Evolutionary conservation across 2,329 filamentous ascomycete species (phyloP), one percentile per base, ranked within the genome.

Genomic region (Venturia oleaginea): DNA sequence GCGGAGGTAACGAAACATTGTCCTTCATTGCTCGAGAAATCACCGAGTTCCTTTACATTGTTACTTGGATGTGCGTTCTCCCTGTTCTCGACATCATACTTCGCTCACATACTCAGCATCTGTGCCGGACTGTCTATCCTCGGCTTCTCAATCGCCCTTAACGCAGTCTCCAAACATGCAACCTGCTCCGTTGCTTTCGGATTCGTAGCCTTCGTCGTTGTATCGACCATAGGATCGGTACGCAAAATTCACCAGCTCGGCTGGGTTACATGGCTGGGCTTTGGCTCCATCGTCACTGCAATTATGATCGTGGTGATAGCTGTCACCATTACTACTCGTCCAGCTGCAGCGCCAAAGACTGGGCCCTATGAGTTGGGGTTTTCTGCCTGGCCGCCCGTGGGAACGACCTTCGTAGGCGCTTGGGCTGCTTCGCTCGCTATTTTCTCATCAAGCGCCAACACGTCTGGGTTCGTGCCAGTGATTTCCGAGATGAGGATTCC

Each of bases 271-370:
- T 64, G 62, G 62, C 27, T 59, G 17, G 62, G 62, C 24, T 60
- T 64, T 17, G 43, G 30, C 22, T 57, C 46, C 15, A 64, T 64
- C 5, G 43, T 63, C 3, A 59, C 40, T 19, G 62, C 62, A 2
- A 64, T 64, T 22, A 37, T 64, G 30, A 64, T 59, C 34, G 62
- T 64, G 38, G 46, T 60, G 11, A 59, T 60, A 22, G 62, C 46
- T 17, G 48, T 59, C 34, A 59, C 62, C 1, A 59, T 42, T 3
- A 46, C 34, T 27, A 30, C 62, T 37, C 48, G 62, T 7, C 48
- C 48, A 37, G 62, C 62, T 38, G 46, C 62, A 57, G 48, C 48
- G 19, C 62, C 62, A 32, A 55, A 64, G 22, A 61, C 48, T 19
- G 62, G 62, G 11, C 24, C 54, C 3, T 64, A 60, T 37, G 62